Evolutionary conservation across 495 filamentous ascomycete species (phyloP).

Genomic region (Penicillium silybi): DNA sequence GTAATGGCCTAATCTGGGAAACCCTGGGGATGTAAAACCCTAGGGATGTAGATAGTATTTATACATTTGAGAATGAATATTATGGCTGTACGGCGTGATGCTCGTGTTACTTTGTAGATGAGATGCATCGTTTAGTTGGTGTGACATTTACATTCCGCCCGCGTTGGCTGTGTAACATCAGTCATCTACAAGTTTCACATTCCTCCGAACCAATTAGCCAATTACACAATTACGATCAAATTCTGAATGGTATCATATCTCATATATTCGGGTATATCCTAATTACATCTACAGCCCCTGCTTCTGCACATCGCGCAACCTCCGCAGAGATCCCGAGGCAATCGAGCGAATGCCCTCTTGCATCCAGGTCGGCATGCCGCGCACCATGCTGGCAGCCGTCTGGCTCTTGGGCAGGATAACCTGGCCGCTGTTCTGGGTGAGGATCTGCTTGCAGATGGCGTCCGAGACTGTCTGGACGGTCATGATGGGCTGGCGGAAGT

Average conservation of each 20-base stretch:
- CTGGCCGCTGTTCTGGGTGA: constrained; percentile 40
- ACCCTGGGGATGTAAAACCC: too few relatives aligned
- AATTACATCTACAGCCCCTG: background rate
- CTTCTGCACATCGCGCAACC: constrained; percentile 12
- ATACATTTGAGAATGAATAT: background rate
- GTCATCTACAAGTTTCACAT: too few relatives aligned
- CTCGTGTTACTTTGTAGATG: too few relatives aligned
- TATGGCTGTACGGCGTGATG: too few relatives aligned
- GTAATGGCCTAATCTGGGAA: too few relatives aligned
- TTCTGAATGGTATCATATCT: background rate
- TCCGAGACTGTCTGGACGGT: constrained; percentile 34
- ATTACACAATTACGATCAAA: too few relatives aligned
- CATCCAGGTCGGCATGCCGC: constrained; percentile 39
- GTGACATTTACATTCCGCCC: too few relatives aligned
- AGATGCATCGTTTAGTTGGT: too few relatives aligned
- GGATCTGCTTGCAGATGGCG: constrained; percentile 41
- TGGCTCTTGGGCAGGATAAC: constrained; percentile 29
- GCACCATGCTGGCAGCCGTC: constrained; percentile 24
- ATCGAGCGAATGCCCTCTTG: constrained; percentile 34
- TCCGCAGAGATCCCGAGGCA: constrained; percentile 19
- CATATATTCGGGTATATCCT: background rate
- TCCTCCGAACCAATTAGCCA: too few relatives aligned
- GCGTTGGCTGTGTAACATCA: too few relatives aligned
- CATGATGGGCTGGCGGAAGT: constrained; percentile 38
- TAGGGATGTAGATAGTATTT: background rate